These are phyloP conservation scores for Coemansia sp. DNA, from an alignment of 192 early-diverging fungal genomes.

Conservation along the genomic window DNA sequence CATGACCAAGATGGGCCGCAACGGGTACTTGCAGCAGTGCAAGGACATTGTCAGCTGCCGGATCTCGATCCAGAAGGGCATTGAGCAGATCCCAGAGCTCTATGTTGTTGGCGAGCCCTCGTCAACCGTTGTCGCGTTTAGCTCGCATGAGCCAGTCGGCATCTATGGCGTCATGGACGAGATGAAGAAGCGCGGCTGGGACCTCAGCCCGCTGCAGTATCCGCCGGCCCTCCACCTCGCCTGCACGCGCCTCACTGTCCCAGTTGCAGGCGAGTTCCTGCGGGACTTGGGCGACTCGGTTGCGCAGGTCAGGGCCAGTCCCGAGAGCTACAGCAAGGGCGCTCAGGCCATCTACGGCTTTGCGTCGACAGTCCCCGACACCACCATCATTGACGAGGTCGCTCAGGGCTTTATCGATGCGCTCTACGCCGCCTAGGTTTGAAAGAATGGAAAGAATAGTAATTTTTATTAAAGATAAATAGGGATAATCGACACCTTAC, in stretches of 20 bases:
- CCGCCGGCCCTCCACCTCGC: conserved; percentile 91
- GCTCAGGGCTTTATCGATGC: conserved; percentile 87
- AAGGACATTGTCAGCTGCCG: conserved; percentile 79
- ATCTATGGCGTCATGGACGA: conserved; percentile 86
- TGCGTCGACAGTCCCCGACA: conserved; percentile 85
- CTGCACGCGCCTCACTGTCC: conserved; percentile 81
- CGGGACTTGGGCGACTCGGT: conserved; percentile 80
- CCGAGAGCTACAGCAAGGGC: conserved; percentile 67
- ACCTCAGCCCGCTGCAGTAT: conserved; percentile 86
- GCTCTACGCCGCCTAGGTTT: conserved; percentile 66
- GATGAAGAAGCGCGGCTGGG: conserved; percentile 82
- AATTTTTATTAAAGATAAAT: not conserved
- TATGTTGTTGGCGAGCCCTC: conserved; percentile 84
- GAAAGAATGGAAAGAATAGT: not conserved
- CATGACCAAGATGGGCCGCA: conserved; percentile 83
- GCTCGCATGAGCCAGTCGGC: conserved; percentile 68
- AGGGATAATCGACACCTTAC: not conserved
- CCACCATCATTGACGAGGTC: conserved; percentile 86
- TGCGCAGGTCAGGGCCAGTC: conserved; percentile 66
- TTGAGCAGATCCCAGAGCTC: conserved; percentile 66
- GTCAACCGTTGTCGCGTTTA: conserved; percentile 84
- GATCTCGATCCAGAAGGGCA: conserved; percentile 65
- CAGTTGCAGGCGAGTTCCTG: conserved; percentile 72
- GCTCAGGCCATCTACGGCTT: conserved; percentile 94
- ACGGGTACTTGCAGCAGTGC: conserved; percentile 84